Conservation (phyloP, 225 moss, liverwort and hornwort genomes). For the Thuidium tamariscinum region DNA sequence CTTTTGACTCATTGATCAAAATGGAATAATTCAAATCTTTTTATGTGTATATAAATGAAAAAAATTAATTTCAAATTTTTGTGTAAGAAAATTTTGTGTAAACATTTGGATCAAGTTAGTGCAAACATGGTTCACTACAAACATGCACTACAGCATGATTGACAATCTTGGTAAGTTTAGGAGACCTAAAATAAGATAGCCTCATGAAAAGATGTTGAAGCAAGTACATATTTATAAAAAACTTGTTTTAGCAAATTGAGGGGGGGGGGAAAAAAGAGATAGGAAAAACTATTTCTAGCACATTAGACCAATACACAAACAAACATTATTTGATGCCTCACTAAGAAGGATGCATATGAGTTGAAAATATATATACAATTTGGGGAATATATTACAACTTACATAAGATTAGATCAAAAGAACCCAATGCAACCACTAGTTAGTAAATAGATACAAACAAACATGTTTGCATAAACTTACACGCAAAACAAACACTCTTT, state of each 20-base stretch:
- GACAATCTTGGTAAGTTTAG: too few species aligned
- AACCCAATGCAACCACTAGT: not conserved
- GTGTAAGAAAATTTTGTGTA: too few species aligned
- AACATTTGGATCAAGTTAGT: not conserved
- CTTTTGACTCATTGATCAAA: too few species aligned
- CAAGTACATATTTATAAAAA: not conserved
- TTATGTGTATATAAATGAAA: too few species aligned
- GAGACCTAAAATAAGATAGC: too few species aligned
- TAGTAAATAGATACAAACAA: not conserved
- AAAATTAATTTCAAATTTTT: too few species aligned
- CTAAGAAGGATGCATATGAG: not conserved
- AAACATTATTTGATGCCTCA: fast-evolving
- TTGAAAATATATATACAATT: not conserved
- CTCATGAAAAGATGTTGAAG: not conserved
- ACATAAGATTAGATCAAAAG: not conserved
- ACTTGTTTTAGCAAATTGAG: fast-evolving
- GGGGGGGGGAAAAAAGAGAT: not conserved
- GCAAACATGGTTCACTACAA: not conserved
- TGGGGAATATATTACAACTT: not conserved
- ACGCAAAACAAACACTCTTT: not conserved
- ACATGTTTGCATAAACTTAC: not conserved
- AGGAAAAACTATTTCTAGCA: not conserved
- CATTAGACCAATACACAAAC: not conserved
- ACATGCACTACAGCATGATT: not conserved
- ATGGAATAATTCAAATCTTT: too few species aligned